Conservation (phyloP, 352 stramenopile species). For the Pythium myriotylum region DNA sequence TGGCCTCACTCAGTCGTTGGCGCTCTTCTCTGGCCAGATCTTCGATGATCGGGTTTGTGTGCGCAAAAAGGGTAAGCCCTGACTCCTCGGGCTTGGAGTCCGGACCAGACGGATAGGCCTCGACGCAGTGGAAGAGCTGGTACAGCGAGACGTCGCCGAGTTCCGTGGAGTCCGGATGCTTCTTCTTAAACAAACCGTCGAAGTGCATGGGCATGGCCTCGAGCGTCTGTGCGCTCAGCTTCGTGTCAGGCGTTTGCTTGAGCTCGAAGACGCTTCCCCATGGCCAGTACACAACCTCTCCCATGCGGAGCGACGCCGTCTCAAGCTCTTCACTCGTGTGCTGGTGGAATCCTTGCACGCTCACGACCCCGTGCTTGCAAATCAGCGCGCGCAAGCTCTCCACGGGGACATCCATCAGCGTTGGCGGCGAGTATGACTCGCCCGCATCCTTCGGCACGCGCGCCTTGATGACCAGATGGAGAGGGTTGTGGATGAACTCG, state of each 20-base stretch:
- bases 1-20: not conserved
- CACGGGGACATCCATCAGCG: not conserved
- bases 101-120: conserved; percentile 5
- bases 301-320: too few species aligned
- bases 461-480: conserved; percentile 2
- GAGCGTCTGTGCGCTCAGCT: conserved; percentile 4
- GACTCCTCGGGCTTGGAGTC: not conserved
- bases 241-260: not conserved
- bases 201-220: conserved; percentile 19
- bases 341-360: conserved; percentile 12
- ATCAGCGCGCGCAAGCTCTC: not conserved
- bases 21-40: not conserved
- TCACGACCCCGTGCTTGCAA: conserved; percentile 10
- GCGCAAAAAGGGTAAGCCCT: not conserved
- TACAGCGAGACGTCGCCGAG: conserved; percentile 19
- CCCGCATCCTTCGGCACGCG: not conserved
- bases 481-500: conserved; percentile 3
- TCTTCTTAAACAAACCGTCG: conserved; percentile 21
- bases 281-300: too few species aligned
- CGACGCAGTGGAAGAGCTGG: conserved; percentile 20
- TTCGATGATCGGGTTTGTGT: conserved; percentile 1
- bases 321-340: not conserved
- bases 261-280: conserved; percentile 13
- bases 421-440: not conserved
- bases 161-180: not conserved